Conservation (phyloP, 768 basidiomycete species). For the Wakefieldia striispora region DNA sequence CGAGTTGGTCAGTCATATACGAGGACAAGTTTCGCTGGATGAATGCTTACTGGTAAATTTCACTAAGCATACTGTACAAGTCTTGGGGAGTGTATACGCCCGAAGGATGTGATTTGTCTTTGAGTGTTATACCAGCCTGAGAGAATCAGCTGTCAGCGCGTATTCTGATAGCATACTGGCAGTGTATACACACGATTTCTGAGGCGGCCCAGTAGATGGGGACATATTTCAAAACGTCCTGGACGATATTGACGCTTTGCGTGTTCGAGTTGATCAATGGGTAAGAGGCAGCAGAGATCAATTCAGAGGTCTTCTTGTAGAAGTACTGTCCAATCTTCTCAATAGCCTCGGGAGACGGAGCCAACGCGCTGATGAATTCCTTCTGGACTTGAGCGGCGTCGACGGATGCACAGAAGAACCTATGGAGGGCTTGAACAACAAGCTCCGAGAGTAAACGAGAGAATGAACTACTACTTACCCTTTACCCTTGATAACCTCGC, state of each 20-base stretch:
- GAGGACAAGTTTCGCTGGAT: not conserved
- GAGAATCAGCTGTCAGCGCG: not conserved
- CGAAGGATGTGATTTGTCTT: conserved; percentile 47
- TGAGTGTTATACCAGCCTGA: conserved; percentile 73
- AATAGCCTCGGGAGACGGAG: conserved; percentile 44
- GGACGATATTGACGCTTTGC: conserved; percentile 61
- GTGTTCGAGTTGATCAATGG: conserved; percentile 53
- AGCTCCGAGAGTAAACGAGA: not conserved
- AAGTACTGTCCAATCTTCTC: conserved; percentile 60
- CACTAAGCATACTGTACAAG: conserved; percentile 60
- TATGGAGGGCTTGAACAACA: conserved; percentile 23
- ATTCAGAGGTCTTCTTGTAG: conserved; percentile 57
- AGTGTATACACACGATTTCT: conserved; percentile 54
- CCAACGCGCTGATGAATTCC: conserved; percentile 50
- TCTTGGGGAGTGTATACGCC: conserved; percentile 64
- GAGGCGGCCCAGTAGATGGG: conserved; percentile 69
- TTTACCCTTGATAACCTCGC: conserved; percentile 52
- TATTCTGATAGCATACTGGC: too few species aligned
- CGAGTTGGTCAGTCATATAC: not conserved
- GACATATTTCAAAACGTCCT: conserved; percentile 61
- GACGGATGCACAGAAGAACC: conserved; percentile 64
- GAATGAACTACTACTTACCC: conserved; percentile 45
- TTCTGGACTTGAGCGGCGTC: conserved; percentile 37
- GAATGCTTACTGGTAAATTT: conserved; percentile 62
- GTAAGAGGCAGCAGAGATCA: conserved; percentile 55